Base-by-base conservation (phyloP, 257 asterid genomes). In the Rehmannia glutinosa region DNA sequence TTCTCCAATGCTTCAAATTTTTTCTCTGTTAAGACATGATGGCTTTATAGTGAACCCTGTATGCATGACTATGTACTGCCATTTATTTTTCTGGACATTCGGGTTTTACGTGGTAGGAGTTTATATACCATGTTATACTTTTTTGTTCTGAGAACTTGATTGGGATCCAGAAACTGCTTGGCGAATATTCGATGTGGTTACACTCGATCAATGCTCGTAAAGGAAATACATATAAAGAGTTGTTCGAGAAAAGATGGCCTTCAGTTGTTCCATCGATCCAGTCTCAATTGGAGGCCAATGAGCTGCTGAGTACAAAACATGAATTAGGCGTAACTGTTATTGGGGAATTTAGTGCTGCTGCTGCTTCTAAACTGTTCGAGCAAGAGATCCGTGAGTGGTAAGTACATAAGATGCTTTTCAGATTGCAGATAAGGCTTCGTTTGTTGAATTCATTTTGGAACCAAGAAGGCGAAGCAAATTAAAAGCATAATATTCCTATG, bases 321-420 rank as follows among this genome's bases (percentile, higher is more conserved):
- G 95, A 85, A 46, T 71, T 63, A 53, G 77, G 90, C 68, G 62
- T 74, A 70, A 72, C 75, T 74, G 89, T 84, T 76, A 39, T 94
- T 16, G 85, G 70, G 39, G 90, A 87, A 66, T 91, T 94, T 76
- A 89, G 95, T 81, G 85, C 88, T 15, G 73, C 88, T 49, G 96
- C 99, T 76, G 98, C 97, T 70, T 86, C 96, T 32, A 94, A 87
- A 78, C 62, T 91, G 79, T 89, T 94, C 20, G 98, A 94, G 70
- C 96, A 89, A 83, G 97, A 91, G 83, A 89, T 94, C 54, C 95
- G 98, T 53, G 96, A 94, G 88, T 73, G 80, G 98, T 87, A 69
- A 75, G 84, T 70, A 49, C n/a, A n/a, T 70, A 64, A 53, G 41
- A 65, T 35, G 25, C 63, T 53, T 69, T 70, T 54, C 50, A 28